Conservation (phyloP, 225 moss, liverwort and hornwort genomes). For the Physcomitrellopsis africana region DNA sequence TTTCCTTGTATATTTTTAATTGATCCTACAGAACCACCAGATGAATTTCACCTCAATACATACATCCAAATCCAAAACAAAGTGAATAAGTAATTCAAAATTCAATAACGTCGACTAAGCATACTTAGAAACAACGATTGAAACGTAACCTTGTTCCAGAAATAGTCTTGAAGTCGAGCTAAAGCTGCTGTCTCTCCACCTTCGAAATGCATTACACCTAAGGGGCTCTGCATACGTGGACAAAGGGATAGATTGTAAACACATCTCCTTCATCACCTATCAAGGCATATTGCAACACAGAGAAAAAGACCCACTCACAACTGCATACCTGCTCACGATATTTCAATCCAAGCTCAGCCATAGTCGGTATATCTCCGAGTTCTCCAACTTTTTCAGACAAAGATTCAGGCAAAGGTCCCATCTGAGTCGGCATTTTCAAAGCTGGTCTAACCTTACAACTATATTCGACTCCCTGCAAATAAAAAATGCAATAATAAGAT, state of each 20-base stretch:
- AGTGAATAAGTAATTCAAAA: not conserved
- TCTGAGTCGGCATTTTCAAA: constrained; percentile 72
- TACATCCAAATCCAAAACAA: too few species aligned
- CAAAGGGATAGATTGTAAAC: constrained; percentile 1
- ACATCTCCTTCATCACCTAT: not conserved
- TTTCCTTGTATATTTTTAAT: constrained; percentile 87
- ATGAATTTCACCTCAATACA: constrained; percentile 16
- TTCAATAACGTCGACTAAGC: not conserved
- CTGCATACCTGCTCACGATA: constrained; percentile 81
- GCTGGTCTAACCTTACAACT: constrained; percentile 74
- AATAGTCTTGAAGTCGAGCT: constrained; percentile 90
- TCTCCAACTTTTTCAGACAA: constrained; percentile 67
- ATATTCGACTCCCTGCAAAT: constrained; percentile 73
- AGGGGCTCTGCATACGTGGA: constrained; percentile 60
- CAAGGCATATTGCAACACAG: not conserved
- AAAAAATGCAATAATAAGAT: not conserved
- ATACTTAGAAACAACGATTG: not conserved
- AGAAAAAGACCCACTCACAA: not conserved
- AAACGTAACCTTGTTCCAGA: constrained; percentile 73
- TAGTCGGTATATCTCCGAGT: constrained; percentile 71
- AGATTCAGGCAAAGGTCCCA: constrained; percentile 79
- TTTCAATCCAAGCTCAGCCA: constrained; percentile 77
- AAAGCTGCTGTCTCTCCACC: constrained; percentile 96
- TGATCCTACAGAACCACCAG: constrained; percentile 63
- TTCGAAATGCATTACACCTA: constrained; percentile 90